A percentile compares a stretch with the other conserved stretches of the same genome.
phyloP scores from a whole-genome alignment of 1,284 basidiomycete species.

The Chalciporus sp. region DNA sequence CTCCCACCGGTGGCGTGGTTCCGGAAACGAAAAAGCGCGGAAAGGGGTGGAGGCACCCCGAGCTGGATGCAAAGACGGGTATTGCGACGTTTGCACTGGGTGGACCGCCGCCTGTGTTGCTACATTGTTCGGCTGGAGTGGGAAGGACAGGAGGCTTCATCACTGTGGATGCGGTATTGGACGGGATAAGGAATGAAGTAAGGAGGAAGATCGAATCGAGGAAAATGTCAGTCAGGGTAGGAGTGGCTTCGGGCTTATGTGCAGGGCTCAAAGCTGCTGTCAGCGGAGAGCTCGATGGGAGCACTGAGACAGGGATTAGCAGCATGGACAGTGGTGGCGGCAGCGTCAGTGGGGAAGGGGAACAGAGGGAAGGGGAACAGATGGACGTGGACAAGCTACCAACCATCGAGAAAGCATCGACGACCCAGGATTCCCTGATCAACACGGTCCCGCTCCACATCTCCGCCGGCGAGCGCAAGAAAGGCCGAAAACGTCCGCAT shows the following conservation, averaged over 20 bases:
- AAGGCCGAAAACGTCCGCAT: conserved; percentile 16
- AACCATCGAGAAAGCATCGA: neutral
- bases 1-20: conserved; percentile 16
- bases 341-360: conserved; percentile 4
- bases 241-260: neutral
- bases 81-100: conserved; percentile 51
- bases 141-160: conserved; percentile 93
- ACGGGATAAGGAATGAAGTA: conserved; percentile 72
- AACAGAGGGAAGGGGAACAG: conserved; percentile 30
- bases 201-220: conserved; percentile 31
- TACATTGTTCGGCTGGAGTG: conserved; percentile 90
- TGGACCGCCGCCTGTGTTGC: conserved; percentile 54
- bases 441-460: conserved; percentile 33
- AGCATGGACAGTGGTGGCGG: conserved; percentile 2
- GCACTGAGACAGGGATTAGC: conserved; percentile 6
- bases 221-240: neutral
- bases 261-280: neutral
- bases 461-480: conserved; percentile 30
- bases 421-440: conserved; percentile 4
- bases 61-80: conserved; percentile 51
- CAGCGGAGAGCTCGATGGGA: conserved; percentile 4
- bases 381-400: conserved; percentile 32
- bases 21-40: conserved; percentile 24
- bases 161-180: conserved; percentile 83
- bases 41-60: conserved; percentile 32